Percentiles rank a stretch among this genome's conserved stretches.
These are phyloP conservation scores for Serendipita sp. DNA, from an alignment of 768 basidiomycete genomes.

Conservation along the genomic window DNA sequence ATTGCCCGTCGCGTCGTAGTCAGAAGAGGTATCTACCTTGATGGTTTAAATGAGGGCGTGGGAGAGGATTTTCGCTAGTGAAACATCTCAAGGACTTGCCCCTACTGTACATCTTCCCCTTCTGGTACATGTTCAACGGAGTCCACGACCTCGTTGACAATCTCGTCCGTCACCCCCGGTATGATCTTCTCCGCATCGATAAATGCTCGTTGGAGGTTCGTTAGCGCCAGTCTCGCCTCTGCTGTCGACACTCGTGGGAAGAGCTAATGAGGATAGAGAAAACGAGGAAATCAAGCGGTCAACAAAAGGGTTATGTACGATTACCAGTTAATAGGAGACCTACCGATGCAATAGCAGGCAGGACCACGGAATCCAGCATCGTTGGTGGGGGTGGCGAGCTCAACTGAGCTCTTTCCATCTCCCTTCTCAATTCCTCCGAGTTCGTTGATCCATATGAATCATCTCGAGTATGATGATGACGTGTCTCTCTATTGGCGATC, in stretches of 20 bases:
- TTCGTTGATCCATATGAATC: neutral
- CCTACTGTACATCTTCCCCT: too few relatives aligned
- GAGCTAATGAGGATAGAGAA: constrained; percentile 32
- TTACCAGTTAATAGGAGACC: neutral
- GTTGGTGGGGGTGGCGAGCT: constrained; percentile 27
- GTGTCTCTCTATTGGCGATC: neutral
- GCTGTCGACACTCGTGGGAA: constrained; percentile 87
- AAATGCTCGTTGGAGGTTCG: constrained; percentile 77
- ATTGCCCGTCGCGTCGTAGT: neutral
- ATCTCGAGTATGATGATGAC: neutral
- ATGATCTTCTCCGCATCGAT: constrained; percentile 90
- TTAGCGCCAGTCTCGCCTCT: constrained; percentile 74
- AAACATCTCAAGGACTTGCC: too few relatives aligned
- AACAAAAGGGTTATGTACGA: constrained; percentile 16
- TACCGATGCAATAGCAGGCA: constrained; percentile 93
- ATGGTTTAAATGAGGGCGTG: neutral
- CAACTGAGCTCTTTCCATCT: constrained; percentile 10
- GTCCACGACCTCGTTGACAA: constrained; percentile 88
- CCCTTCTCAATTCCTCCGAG: constrained; percentile 14
- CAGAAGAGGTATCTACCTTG: neutral
- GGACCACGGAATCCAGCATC: constrained; percentile 90
- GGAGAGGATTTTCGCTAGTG: constrained; percentile 29
- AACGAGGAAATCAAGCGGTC: neutral
- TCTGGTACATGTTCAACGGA: constrained; percentile 40
- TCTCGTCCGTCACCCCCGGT: constrained; percentile 82